Percentiles rank a stretch among this genome's conserved stretches.
phyloP scores from a whole-genome alignment of 225 moss, liverwort and hornwort species.

The Polytrichum commune region DNA sequence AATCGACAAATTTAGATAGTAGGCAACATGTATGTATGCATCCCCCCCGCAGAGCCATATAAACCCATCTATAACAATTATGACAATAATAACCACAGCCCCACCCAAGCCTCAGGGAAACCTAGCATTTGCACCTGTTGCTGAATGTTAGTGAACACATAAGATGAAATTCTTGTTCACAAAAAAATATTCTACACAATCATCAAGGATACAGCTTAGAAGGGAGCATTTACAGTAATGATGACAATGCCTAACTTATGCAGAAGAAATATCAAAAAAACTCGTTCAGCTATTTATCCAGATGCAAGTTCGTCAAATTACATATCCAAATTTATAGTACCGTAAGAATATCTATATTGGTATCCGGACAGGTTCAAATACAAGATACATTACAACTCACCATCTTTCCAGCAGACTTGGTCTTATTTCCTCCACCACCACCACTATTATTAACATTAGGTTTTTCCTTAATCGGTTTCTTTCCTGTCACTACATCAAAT shows the following conservation, averaged over 20 bases:
- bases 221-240: not conserved
- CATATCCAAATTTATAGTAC: not conserved
- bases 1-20: not conserved
- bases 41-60: too few relatives aligned
- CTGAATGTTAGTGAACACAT: too few relatives aligned
- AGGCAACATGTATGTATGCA: not conserved
- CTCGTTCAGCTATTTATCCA: not conserved
- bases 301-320: not conserved
- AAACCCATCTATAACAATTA: too few relatives aligned
- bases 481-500: conserved; percentile 29
- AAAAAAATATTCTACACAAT: not conserved
- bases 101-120: too few relatives aligned
- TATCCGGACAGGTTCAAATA: not conserved
- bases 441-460: conserved; percentile 16
- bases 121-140: too few relatives aligned
- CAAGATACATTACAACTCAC: conserved; percentile 1
- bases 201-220: not conserved
- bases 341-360: not conserved
- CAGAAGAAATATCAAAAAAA: not conserved
- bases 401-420: conserved; percentile 16
- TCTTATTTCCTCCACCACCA: conserved; percentile 7
- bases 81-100: too few relatives aligned
- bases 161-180: too few relatives aligned
- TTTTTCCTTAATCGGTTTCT: conserved; percentile 21
- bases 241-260: too few relatives aligned